phyloP scores from a whole-genome alignment of 2,329 filamentous ascomycete species.

The Diplocarpon rosae region DNA sequence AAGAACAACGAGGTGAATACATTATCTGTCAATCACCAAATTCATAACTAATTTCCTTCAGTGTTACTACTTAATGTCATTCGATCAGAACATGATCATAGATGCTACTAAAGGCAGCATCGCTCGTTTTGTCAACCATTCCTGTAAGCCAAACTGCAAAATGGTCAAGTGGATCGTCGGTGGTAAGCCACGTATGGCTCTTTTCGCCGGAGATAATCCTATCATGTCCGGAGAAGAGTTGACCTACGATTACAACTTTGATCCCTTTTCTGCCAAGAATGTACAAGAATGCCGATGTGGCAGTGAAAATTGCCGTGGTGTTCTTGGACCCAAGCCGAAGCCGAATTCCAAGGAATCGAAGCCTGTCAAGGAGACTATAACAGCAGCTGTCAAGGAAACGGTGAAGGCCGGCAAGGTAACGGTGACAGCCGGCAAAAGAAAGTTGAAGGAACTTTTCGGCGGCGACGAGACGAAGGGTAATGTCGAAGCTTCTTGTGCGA shows the following conservation, averaged over 20 bases:
- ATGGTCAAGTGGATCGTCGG: slow-evolving; percentile 98
- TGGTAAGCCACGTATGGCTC: slow-evolving; percentile 87
- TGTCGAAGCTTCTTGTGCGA: slow-evolving; percentile 22
- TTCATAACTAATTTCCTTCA: slow-evolving; percentile 29
- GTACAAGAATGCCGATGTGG: slow-evolving; percentile 57
- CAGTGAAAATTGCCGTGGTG: slow-evolving; percentile 50
- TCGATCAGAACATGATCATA: slow-evolving; percentile 97
- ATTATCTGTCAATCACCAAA: slow-evolving; percentile 2
- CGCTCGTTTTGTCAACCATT: slow-evolving; percentile 96
- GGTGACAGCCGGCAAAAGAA: slow-evolving; percentile 37
- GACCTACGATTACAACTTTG: slow-evolving; percentile 81
- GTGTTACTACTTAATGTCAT: slow-evolving; percentile 98
- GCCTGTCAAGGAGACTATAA: slow-evolving; percentile 34
- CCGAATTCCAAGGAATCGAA: slow-evolving; percentile 37
- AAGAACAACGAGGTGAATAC: slow-evolving; percentile 75
- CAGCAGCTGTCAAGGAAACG: slow-evolving; percentile 30
- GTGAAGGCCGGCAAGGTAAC: no score
- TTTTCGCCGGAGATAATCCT: slow-evolving; percentile 82
- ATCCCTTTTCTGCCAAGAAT: slow-evolving; percentile 58
- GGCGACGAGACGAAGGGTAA: slow-evolving; percentile 16
- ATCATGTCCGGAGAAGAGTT: slow-evolving; percentile 94
- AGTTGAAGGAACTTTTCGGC: slow-evolving; percentile 41
- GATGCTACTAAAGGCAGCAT: slow-evolving; percentile 94
- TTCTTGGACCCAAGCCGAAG: slow-evolving; percentile 47
- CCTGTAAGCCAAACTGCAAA: slow-evolving; percentile 87